Percentiles rank a stretch among this genome's conserved stretches.
Conservation (phyloP, 2,329 filamentous ascomycete genomes). For the Sarocladium kiliense region DNA sequence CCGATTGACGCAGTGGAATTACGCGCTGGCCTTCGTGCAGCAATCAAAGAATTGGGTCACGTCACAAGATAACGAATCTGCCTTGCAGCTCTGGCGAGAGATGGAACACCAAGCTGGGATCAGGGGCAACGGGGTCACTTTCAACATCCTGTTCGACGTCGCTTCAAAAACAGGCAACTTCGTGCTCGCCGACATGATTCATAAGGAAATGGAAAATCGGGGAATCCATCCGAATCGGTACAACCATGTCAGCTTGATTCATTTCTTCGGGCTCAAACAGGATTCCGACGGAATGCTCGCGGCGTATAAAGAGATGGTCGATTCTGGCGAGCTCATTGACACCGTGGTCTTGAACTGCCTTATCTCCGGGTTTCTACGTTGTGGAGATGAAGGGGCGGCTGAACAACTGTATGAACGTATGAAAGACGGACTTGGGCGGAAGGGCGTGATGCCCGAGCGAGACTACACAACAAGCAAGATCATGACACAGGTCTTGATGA, state of each 20-base stretch:
- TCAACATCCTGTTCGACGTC: constrained; percentile 88
- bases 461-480: constrained; percentile 43
- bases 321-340: constrained; percentile 81
- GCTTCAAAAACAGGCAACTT: constrained; percentile 84
- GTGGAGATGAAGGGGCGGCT: constrained; percentile 71
- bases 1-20: constrained; percentile 70
- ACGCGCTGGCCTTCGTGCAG: constrained; percentile 73
- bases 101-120: constrained; percentile 75
- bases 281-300: constrained; percentile 70
- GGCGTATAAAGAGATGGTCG: constrained; percentile 79
- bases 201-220: constrained; percentile 72
- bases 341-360: constrained; percentile 82
- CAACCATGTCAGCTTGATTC: constrained; percentile 76
- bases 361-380: constrained; percentile 70
- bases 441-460: constrained; percentile 33
- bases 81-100: constrained; percentile 76
- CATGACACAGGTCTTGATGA: constrained; percentile 51
- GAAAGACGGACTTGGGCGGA: constrained; percentile 54
- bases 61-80: constrained; percentile 53
- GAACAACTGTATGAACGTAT: constrained; percentile 80
- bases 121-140: constrained; percentile 69
- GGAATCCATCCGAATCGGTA: constrained; percentile 68
- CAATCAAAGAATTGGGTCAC: constrained; percentile 57
- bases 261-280: constrained; percentile 71
- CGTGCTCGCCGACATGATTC: constrained; percentile 75